A percentile compares a stretch with the other conserved stretches of the same genome.
Evolutionary conservation across 2,329 filamentous ascomycete species (phyloP).

Genomic region (Ascochyta clinopodiicola): DNA sequence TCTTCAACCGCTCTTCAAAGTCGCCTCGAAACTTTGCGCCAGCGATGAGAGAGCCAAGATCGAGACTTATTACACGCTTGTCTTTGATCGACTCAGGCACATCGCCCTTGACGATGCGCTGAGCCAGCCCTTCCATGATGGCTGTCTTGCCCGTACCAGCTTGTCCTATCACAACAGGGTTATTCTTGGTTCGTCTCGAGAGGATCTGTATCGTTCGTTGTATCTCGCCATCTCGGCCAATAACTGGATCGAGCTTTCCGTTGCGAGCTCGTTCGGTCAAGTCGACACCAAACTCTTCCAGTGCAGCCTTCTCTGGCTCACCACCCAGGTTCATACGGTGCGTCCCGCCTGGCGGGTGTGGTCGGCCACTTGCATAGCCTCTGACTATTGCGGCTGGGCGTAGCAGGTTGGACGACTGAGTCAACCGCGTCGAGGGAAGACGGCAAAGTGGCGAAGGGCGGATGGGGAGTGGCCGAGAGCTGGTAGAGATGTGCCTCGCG

Average conservation of each 20-base stretch:
- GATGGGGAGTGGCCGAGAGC: conserved; percentile 21
- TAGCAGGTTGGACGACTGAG: conserved; percentile 22
- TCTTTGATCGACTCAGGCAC: conserved; percentile 96
- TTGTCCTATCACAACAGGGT: conserved; percentile 90
- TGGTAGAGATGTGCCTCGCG: conserved; percentile 42
- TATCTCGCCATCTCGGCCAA: conserved; percentile 89
- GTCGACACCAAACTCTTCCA: conserved; percentile 92
- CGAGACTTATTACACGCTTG: conserved; percentile 85
- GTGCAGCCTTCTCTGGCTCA: conserved; percentile 78
- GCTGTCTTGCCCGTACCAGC: conserved; percentile 95
- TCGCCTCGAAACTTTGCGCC: conserved; percentile 95
- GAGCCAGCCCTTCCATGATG: conserved; percentile 86
- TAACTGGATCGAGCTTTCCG: conserved; percentile 94
- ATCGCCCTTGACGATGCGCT: conserved; percentile 88
- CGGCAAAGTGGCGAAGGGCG: conserved; percentile 31
- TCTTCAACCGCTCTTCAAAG: conserved; percentile 92
- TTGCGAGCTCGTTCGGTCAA: conserved; percentile 83
- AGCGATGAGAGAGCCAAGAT: conserved; percentile 91
- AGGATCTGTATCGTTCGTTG: conserved; percentile 93
- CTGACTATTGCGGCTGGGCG: conserved; percentile 55
- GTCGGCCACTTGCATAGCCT: conserved; percentile 65
- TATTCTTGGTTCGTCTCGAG: conserved; percentile 92
- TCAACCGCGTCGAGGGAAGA: conserved; percentile 27
- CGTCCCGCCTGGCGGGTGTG: conserved; percentile 88
- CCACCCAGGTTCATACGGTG: conserved; percentile 90